Evolutionary conservation across 164 flowering plant genomes (phyloP).

Genomic region (Tetrastigma voinierianum): DNA sequence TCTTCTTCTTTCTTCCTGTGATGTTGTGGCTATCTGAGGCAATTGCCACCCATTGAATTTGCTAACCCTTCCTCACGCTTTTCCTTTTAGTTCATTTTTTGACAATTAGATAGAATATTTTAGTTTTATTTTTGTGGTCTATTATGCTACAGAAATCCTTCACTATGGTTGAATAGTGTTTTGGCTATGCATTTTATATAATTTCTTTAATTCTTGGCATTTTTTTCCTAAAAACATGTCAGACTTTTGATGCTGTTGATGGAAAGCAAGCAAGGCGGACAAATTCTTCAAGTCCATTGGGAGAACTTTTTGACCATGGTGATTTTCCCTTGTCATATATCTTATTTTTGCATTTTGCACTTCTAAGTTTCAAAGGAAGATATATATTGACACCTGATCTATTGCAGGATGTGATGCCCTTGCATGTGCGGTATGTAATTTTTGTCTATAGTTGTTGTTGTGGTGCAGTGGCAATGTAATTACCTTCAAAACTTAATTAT

Average conservation of each 20-base stretch:
- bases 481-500: conserved; percentile 13
- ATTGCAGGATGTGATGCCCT: conserved; percentile 99
- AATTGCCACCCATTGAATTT: too few relatives aligned
- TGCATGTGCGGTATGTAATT: conserved; percentile 79
- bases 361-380: too few relatives aligned
- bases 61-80: background rate
- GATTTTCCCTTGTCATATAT: conserved; percentile 16
- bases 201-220: background rate
- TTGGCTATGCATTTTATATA: background rate
- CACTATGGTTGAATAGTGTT: background rate
- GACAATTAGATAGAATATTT: background rate
- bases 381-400: too few relatives aligned
- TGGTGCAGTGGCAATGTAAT: background rate
- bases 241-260: conserved; percentile 99
- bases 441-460: conserved; percentile 8
- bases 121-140: background rate
- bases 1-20: too few relatives aligned
- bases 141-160: too few relatives aligned
- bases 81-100: background rate
- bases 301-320: conserved; percentile 99
- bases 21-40: too few relatives aligned
- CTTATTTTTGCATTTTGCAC: background rate
- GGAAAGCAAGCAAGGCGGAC: conserved; percentile 99
- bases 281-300: conserved; percentile 96
- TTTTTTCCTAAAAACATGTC: conserved; percentile 7